Evolutionary conservation across 441 rosid species (phyloP), one percentile per base, ranked within the genome.

Genomic region (Mallotus repandus): DNA sequence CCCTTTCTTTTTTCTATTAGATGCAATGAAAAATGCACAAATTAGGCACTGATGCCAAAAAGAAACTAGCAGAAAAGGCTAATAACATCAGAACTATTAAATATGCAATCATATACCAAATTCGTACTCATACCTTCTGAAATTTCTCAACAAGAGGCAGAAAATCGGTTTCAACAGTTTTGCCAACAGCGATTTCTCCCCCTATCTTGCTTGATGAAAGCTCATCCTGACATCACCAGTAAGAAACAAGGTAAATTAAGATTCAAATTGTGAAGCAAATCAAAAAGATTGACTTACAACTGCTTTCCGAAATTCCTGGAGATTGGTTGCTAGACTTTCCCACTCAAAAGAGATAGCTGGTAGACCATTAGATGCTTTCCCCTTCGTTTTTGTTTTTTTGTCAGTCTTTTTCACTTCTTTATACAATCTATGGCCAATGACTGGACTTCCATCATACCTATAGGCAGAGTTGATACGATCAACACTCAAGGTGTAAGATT

Each of bases 311-410:
- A 90, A 92, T 83, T 89, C 97, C 62, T 85, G 79, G 3, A 89
- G 89, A 83, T 82, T 86, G 61, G 93, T 89, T 66, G 98, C 97
- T 76, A 92, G 77, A 63, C 89, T 94, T 87, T 90, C 89, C 98
- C 97, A 92, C 41, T 72, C 76, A 75, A 74, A 66, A 78, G 63
- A 72, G 58, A 76, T 52, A 58, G 71, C 48, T 10, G 84, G 78
- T 62, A 57, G 29, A 79, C 65, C 71, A 74, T 69, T 78, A 81
- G 72, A 68, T 41, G 76, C 71, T 76, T 80, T 84, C 63, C 82
- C 84, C 76, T 70, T 83, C 32, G 13, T 19, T 71, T 80, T 88
- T 48, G 69, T 72, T 67, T 74, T 80, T 43, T 68, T 35, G 66
- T 71, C 75, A 70, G 55, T 67, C 73, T 79, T 80, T 32, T 64